Evolutionary conservation across 306 rosid genomes (phyloP).

Genomic region (Vigna angularis): DNA sequence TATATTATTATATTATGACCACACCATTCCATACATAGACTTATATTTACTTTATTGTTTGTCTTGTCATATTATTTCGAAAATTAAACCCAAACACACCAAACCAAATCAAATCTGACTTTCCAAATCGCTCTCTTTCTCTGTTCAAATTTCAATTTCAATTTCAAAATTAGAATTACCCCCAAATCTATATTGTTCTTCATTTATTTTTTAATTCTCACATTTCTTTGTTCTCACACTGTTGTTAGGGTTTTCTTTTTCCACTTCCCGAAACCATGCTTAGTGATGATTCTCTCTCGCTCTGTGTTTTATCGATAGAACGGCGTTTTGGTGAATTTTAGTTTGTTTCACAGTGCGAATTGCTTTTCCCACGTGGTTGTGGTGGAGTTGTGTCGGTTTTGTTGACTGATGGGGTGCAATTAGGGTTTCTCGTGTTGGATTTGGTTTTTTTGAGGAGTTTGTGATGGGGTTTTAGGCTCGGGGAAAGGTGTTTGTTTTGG

Average conservation of each 20-base stretch:
- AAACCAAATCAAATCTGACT: conserved; percentile 15
- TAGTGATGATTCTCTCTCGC: background rate
- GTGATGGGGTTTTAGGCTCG: conserved; percentile 37
- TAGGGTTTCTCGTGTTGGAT: conserved; percentile 43
- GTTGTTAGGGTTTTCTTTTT: background rate
- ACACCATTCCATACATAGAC: background rate
- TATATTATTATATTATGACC: background rate
- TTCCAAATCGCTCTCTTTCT: background rate
- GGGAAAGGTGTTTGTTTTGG: conserved; percentile 37
- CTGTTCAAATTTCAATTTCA: conserved; percentile 23
- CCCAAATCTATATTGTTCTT: background rate
- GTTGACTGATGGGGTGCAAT: conserved; percentile 15
- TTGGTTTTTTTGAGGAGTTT: background rate
- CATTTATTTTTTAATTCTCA: background rate
- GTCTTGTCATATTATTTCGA: background rate
- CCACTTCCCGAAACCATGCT: background rate
- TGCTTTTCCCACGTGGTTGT: background rate
- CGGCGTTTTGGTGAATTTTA: background rate
- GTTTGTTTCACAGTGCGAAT: background rate
- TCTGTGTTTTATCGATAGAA: background rate
- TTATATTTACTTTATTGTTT: background rate
- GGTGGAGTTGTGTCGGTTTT: background rate
- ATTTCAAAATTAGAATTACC: background rate
- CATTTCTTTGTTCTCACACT: background rate
- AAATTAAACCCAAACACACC: background rate